phyloP scores from a whole-genome alignment of 2,329 filamentous ascomycete genomes.

The Alternaria conjuncta region DNA sequence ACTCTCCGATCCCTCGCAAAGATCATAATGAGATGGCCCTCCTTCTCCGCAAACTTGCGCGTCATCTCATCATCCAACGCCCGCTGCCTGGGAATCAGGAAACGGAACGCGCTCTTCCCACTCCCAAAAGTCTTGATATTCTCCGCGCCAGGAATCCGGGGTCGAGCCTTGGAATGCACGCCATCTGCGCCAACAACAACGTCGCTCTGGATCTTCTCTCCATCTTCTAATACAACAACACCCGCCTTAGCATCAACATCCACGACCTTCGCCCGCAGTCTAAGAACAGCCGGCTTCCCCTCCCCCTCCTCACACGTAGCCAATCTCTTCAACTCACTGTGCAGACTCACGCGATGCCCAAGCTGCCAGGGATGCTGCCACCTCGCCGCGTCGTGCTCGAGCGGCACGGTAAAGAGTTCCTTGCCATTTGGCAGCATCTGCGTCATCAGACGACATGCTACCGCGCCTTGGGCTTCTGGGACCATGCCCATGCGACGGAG shows the following conservation, averaged over 20 bases:
- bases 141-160: constrained; percentile 30
- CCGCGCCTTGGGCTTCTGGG: constrained; percentile 50
- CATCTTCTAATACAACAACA: constrained; percentile 44
- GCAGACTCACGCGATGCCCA: constrained; percentile 61
- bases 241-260: constrained; percentile 49
- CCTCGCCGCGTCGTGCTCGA: constrained; percentile 48
- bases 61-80: constrained; percentile 50
- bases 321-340: constrained; percentile 58
- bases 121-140: constrained; percentile 52
- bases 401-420: constrained; percentile 43
- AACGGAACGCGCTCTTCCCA: constrained; percentile 65
- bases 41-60: constrained; percentile 45
- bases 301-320: constrained; percentile 51
- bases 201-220: constrained; percentile 54
- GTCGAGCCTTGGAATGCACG: constrained; percentile 52
- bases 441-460: constrained; percentile 33
- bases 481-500: constrained; percentile 56
- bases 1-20: constrained; percentile 53
- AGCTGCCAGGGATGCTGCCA: constrained; percentile 63
- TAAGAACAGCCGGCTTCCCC: constrained; percentile 48
- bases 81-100: constrained; percentile 58
- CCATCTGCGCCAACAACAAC: constrained; percentile 64
- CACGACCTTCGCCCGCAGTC: constrained; percentile 53
- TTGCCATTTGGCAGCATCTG: constrained; percentile 51
- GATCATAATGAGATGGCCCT: constrained; percentile 54